Evolutionary conservation across 139 green algal species (phyloP).

Genomic region (Tetraselmis striata): DNA sequence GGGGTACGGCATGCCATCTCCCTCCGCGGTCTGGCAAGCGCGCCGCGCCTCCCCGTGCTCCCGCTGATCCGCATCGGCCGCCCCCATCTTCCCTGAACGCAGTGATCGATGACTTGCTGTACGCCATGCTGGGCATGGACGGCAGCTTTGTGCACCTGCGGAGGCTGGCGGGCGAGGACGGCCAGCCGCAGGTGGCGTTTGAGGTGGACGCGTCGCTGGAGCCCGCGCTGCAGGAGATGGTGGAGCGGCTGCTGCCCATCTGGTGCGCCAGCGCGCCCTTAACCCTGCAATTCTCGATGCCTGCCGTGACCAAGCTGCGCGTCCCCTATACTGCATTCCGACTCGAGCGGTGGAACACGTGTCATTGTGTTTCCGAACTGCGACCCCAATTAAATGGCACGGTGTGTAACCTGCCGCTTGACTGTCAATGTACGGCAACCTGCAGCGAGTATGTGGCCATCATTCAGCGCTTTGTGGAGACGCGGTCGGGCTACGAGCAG

Average conservation of each 20-base stretch:
- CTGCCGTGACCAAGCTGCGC: constrained; percentile 63
- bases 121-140: constrained; percentile 66
- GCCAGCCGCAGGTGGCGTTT: constrained; percentile 36
- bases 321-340: constrained; percentile 41
- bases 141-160: constrained; percentile 45
- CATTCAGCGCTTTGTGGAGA: constrained; percentile 76
- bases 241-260: constrained; percentile 70
- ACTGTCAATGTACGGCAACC: constrained; percentile 50
- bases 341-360: constrained; percentile 30
- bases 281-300: constrained; percentile 78
- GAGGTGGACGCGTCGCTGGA: constrained; percentile 43
- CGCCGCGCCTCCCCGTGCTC: background rate
- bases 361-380: constrained; percentile 33
- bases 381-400: constrained; percentile 54
- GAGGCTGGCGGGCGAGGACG: background rate
- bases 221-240: constrained; percentile 49
- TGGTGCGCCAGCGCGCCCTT: too few species aligned
- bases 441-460: constrained; percentile 62
- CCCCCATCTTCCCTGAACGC: too few species aligned
- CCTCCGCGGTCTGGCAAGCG: background rate
- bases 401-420: constrained; percentile 62
- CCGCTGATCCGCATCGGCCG: too few species aligned
- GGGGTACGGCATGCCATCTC: background rate
- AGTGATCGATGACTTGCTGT: constrained; percentile 82
- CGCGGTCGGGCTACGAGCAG: constrained; percentile 32